phyloP scores from a whole-genome alignment of 306 rosid species.

The Cucurbita moschata region DNA sequence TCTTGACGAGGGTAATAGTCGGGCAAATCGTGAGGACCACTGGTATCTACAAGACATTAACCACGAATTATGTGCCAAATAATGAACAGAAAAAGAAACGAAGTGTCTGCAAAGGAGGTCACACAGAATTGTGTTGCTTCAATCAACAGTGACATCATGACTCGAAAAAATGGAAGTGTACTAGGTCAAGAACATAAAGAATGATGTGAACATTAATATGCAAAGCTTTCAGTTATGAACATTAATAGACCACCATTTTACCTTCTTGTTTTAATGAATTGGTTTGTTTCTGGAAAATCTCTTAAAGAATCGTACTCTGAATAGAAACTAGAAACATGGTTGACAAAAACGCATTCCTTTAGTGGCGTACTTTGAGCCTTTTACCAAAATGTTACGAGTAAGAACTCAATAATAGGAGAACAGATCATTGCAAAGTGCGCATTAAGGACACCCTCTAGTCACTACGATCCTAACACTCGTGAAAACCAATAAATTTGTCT shows the following conservation, averaged over 20 bases:
- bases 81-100: conserved; percentile 9
- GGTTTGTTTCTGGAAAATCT: neutral
- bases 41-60: conserved; percentile 37
- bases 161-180: neutral
- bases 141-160: neutral
- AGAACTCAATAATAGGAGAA: neutral
- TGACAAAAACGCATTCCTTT: neutral
- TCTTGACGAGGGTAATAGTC: conserved; percentile 57
- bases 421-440: neutral
- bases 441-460: neutral
- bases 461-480: neutral
- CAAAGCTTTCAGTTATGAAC: neutral
- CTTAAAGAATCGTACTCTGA: neutral
- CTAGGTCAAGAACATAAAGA: neutral
- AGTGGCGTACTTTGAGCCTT: neutral
- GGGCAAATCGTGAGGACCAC: conserved; percentile 54
- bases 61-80: conserved; percentile 7
- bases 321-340: neutral
- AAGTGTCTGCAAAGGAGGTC: neutral
- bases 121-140: neutral
- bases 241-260: neutral
- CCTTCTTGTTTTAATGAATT: neutral
- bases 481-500: neutral
- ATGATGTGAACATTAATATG: neutral
- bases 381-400: neutral